phyloP scores from a whole-genome alignment of 768 basidiomycete species.

The Boletus sp. region DNA sequence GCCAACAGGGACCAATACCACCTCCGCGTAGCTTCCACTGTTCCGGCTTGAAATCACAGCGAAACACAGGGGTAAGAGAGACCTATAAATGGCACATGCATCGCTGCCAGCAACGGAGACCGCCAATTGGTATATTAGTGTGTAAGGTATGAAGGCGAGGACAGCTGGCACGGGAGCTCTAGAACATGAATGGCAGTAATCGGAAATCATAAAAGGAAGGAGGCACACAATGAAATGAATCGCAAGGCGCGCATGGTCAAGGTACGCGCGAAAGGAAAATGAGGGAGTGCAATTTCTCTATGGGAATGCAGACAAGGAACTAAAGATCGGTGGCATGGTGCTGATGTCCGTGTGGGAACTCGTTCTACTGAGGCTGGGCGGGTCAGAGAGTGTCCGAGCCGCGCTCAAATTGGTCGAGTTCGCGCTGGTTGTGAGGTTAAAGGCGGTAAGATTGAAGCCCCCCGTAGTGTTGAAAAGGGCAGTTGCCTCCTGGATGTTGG shows the following conservation, averaged over 20 bases:
- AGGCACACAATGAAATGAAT: background rate
- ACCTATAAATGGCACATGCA: background rate
- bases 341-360: constrained; percentile 14
- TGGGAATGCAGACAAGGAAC: constrained; percentile 4
- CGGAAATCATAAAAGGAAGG: background rate
- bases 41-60: too few species aligned
- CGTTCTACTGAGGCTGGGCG: background rate
- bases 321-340: constrained; percentile 14
- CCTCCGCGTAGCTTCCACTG: too few species aligned
- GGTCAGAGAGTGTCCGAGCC: background rate
- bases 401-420: background rate
- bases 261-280: background rate
- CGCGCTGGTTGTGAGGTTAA: constrained; percentile 6
- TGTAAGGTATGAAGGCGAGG: background rate
- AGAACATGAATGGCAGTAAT: background rate
- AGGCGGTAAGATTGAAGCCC: constrained; percentile 14
- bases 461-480: constrained; percentile 17
- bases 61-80: too few species aligned
- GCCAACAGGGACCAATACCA: background rate
- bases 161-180: background rate
- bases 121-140: background rate
- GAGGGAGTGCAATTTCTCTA: background rate
- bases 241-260: background rate
- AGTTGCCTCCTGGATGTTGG: constrained; percentile 12
- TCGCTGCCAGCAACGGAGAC: background rate